Evolutionary conservation across 192 early-diverging fungal genomes (phyloP).

Genomic region (Backusella tarrabulga): DNA sequence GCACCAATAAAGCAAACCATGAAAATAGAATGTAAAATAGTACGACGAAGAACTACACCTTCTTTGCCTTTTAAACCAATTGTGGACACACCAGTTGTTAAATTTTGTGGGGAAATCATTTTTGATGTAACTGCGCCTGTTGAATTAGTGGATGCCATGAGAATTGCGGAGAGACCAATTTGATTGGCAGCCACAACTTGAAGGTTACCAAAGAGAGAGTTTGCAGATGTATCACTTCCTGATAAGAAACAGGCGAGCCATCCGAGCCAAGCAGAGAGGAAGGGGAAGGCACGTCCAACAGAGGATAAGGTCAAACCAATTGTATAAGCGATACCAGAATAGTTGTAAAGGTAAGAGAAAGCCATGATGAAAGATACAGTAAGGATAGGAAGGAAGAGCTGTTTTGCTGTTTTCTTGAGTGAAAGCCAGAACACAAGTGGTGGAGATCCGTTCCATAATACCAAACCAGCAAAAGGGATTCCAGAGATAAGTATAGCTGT

Average conservation of each 20-base stretch:
- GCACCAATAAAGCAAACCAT: constrained; percentile 31
- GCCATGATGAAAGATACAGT: constrained; percentile 42
- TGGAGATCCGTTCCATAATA: constrained; percentile 21
- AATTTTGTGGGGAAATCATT: constrained; percentile 42
- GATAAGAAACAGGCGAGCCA: constrained; percentile 42
- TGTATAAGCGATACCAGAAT: constrained; percentile 35
- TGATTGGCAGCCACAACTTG: constrained; percentile 40
- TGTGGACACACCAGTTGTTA: constrained; percentile 39
- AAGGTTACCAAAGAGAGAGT: constrained; percentile 41
- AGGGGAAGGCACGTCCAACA: constrained; percentile 38
- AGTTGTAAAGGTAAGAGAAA: constrained; percentile 40
- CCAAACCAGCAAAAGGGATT: constrained; percentile 19
- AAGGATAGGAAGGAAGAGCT: constrained; percentile 26
- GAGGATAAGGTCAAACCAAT: constrained; percentile 35
- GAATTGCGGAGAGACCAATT: constrained; percentile 32
- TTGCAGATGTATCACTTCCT: constrained; percentile 39
- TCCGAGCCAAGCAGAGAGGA: constrained; percentile 39
- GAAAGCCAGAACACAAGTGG: constrained; percentile 20
- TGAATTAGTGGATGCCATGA: constrained; percentile 42
- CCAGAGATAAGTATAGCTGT: constrained; percentile 31
- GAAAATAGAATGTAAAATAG: constrained; percentile 34
- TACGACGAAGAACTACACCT: constrained; percentile 32
- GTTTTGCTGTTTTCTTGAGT: constrained; percentile 15
- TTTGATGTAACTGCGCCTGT: constrained; percentile 34
- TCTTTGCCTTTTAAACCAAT: constrained; percentile 38